Conservation (phyloP, 345 rosid species). For the Lumnitzera racemosa region DNA sequence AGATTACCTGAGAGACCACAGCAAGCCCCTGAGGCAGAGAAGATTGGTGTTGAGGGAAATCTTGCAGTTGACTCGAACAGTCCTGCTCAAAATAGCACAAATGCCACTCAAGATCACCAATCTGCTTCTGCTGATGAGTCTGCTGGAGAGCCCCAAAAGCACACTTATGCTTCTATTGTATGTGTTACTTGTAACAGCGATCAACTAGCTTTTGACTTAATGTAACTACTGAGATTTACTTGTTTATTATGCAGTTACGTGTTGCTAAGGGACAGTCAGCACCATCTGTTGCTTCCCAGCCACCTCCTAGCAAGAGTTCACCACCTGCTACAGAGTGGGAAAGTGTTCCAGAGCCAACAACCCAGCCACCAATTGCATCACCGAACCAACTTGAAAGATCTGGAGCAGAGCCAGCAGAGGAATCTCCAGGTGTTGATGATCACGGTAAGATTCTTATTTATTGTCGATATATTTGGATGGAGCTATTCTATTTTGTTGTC, state of each 20-base stretch:
- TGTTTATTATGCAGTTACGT: constrained; percentile 28
- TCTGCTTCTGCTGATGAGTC: constrained; percentile 40
- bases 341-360: constrained; percentile 23
- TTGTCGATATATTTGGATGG: no score
- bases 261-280: constrained; percentile 48
- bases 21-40: constrained; percentile 29
- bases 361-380: constrained; percentile 20
- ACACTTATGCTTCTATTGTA: constrained; percentile 74
- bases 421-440: constrained; percentile 31
- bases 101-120: constrained; percentile 27
- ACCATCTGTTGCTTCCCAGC: constrained; percentile 25
- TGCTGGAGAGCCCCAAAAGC: constrained; percentile 47
- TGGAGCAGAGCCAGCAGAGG: constrained; percentile 32
- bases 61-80: constrained; percentile 28
- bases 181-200: constrained; percentile 10
- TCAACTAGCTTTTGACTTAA: not conserved
- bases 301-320: constrained; percentile 26
- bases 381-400: constrained; percentile 28
- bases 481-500: no score
- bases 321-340: constrained; percentile 36
- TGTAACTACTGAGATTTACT: not conserved
- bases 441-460: constrained; percentile 32
- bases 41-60: constrained; percentile 20
- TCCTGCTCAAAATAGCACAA: constrained; percentile 18
- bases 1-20: constrained; percentile 36